Conservation (phyloP, 805 yeast species). For the Hyphopichia homilentoma region DNA sequence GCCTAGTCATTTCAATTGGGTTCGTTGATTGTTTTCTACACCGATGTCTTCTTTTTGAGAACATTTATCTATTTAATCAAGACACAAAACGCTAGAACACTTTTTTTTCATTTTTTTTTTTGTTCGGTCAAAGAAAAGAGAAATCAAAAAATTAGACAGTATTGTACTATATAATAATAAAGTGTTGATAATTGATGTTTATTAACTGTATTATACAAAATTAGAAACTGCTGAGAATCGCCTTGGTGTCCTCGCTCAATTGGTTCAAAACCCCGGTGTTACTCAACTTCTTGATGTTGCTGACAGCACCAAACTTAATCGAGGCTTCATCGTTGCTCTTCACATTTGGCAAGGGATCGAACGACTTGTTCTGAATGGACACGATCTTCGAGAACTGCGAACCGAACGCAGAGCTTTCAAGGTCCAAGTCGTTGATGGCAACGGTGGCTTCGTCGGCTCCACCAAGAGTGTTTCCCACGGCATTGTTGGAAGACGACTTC, state of each 20-base stretch:
- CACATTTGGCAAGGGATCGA: constrained; percentile 68
- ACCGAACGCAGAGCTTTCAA: constrained; percentile 76
- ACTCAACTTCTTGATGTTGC: constrained; percentile 25
- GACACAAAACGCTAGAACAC: too few species aligned
- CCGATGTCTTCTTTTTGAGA: too few species aligned
- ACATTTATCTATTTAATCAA: too few species aligned
- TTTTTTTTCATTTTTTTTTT: too few species aligned
- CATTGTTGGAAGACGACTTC: constrained; percentile 7
- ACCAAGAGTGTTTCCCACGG: constrained; percentile 6
- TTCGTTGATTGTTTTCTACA: not conserved
- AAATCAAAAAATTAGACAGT: too few species aligned
- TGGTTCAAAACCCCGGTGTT: constrained; percentile 20
- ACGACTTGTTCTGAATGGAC: constrained; percentile 54
- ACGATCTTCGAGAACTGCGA: constrained; percentile 75
- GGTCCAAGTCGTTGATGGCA: constrained; percentile 47
- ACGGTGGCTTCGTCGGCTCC: constrained; percentile 15
- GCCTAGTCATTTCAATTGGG: not conserved
- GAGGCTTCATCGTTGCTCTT: constrained; percentile 28
- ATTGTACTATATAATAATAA: too few species aligned
- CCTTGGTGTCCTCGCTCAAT: constrained; percentile 17
- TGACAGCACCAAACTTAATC: constrained; percentile 23
- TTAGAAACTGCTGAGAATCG: constrained; percentile 6
- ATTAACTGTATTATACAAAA: too few species aligned
- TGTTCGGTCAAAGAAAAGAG: too few species aligned
- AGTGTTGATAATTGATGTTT: too few species aligned